Base-by-base conservation (phyloP, 495 filamentous ascomycete genomes). In the Chaetomidium leptoderma region DNA sequence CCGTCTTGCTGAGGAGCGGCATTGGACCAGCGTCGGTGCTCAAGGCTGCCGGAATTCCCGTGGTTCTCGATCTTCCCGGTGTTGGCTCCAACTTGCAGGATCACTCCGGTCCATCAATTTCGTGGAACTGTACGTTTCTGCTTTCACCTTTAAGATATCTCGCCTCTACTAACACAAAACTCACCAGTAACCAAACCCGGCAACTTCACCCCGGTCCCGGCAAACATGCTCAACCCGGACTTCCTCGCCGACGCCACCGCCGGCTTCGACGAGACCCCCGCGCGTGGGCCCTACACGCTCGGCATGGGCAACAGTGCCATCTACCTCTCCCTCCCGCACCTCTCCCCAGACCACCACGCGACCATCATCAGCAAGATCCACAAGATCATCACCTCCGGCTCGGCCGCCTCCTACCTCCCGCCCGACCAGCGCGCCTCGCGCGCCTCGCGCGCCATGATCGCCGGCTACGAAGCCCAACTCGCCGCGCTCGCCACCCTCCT, bases 61-160 rank as follows among this genome's bases (percentile, higher is more conserved):
- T 56, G 6, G 51, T 63, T 8, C 39, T 61, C 32, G 58, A 66
- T 17, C 55, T 61, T 3, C 64, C 64, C 3, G 60, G 61, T 16
- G 64, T 63, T n/a, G 64, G 64, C 1, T 36, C 58, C 23, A 65
- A 65, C 30, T 51, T 68, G 27, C 60, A 65, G 7, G 65, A 68
- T 37, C 65, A 68, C 27, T 54, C 53, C 19, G 63, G 60, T 5
- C 43, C 63, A 1, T 2, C 44, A 3, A 55, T 68, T 16, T 32
- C 30, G 3, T 63, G 56, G 53, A 67, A 60, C 50, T 58, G 59
- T 56, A 62, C 37, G 36, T 39, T 3, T n/a, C 9, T 1, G n/a
- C 36, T n/a, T 17, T 19, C 2, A n/a, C 36, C 36, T 2, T 2
- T 16, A 16, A 37, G 6, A 5, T 13, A 37, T n/a, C 36, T 39